phyloP scores from a whole-genome alignment of 805 yeast species.

The Yarrowia osloensis region DNA sequence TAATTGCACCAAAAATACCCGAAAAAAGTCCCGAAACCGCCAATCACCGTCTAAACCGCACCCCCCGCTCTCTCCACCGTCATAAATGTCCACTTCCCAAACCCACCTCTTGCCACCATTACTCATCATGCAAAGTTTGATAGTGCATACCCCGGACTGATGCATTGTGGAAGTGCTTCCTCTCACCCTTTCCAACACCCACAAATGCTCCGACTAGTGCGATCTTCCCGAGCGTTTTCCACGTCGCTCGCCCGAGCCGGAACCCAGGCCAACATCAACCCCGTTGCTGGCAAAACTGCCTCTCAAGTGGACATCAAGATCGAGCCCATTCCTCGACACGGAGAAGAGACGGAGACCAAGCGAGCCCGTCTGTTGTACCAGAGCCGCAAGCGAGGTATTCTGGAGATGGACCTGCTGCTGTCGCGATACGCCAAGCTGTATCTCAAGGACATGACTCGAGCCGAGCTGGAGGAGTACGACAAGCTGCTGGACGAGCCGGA shows the following conservation, averaged over 20 bases:
- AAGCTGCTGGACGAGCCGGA: conserved; percentile 84
- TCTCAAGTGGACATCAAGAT: conserved; percentile 58
- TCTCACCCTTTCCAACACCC: not conserved
- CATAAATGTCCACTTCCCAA: no score
- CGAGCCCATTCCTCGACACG: conserved; percentile 73
- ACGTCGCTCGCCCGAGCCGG: conserved; percentile 14
- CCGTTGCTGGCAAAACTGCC: conserved; percentile 9
- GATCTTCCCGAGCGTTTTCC: not conserved
- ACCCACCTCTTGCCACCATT: not conserved
- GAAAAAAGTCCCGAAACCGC: no score
- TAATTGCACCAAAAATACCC: no score
- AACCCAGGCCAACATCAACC: conserved; percentile 28
- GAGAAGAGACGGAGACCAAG: conserved; percentile 71
- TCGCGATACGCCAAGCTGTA: conserved; percentile 82
- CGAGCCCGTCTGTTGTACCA: conserved; percentile 90
- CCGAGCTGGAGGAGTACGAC: conserved; percentile 83
- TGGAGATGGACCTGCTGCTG: conserved; percentile 85
- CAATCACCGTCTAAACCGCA: no score
- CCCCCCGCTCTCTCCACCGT: no score
- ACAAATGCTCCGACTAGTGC: conserved; percentile 10
- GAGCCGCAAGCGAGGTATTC: conserved; percentile 89
- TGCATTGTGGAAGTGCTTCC: no score
- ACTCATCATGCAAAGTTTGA: conserved; percentile 14
- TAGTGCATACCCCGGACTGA: not conserved
- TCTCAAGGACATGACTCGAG: conserved; percentile 57